Evolutionary conservation across 495 filamentous ascomycete species (phyloP).

Genomic region (Physcia stellaris): DNA sequence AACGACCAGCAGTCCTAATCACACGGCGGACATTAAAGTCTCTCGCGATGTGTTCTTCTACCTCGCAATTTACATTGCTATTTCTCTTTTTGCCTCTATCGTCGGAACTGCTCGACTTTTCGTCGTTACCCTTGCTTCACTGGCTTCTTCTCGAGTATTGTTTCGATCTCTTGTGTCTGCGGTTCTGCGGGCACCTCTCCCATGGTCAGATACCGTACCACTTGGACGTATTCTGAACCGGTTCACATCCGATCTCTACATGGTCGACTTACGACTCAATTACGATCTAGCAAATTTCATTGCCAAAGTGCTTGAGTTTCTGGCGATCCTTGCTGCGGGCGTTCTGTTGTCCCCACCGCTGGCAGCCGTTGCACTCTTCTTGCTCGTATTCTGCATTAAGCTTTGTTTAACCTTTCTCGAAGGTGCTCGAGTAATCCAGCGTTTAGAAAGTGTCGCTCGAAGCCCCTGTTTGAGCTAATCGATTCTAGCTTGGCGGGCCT

Average conservation of each 20-base stretch:
- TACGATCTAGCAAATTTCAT: slow-evolving; percentile 27
- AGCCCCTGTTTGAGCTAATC: slow-evolving; percentile 67
- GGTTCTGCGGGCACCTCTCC: slow-evolving; percentile 33
- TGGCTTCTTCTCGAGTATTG: slow-evolving; percentile 28
- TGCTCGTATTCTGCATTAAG: slow-evolving; percentile 32
- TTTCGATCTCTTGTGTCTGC: slow-evolving; percentile 30
- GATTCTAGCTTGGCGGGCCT: slow-evolving; percentile 57
- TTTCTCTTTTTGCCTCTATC: slow-evolving; percentile 19
- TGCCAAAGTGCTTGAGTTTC: slow-evolving; percentile 12
- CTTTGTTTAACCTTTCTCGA: slow-evolving; percentile 45
- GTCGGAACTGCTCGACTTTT: slow-evolving; percentile 21
- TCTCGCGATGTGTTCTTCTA: neutral
- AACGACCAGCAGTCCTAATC: too few relatives aligned
- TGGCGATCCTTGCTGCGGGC: slow-evolving; percentile 23
- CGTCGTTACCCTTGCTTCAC: slow-evolving; percentile 28
- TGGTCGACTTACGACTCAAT: slow-evolving; percentile 26
- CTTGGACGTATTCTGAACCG: slow-evolving; percentile 38
- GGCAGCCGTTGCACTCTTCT: slow-evolving; percentile 15
- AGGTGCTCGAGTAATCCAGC: slow-evolving; percentile 60
- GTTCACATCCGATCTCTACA: slow-evolving; percentile 32
- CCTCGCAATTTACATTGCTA: slow-evolving; percentile 3
- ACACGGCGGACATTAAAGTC: neutral
- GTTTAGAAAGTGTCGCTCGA: slow-evolving; percentile 59
- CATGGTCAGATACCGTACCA: slow-evolving; percentile 36
- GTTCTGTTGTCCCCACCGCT: slow-evolving; percentile 22